Evolutionary conservation across 2,329 filamentous ascomycete genomes (phyloP), one percentile per base, ranked within the genome.

Genomic region (Coniochaeta sp.): DNA sequence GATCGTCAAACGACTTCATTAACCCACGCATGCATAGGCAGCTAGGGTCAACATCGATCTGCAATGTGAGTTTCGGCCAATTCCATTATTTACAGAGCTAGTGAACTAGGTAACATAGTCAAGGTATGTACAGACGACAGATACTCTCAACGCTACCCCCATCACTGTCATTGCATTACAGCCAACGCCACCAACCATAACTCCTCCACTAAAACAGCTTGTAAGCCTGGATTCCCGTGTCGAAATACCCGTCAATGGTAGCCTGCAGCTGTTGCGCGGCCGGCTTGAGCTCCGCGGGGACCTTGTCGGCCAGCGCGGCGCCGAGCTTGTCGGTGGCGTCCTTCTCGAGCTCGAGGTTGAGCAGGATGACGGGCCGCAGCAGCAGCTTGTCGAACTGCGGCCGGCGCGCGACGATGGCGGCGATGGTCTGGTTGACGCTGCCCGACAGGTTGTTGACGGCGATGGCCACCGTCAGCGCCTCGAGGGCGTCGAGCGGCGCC

Each of bases 381-480:
- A 77, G 58, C 6, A 79, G 65, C 42, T 68, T 68, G 63, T 79
- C 74, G 60, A 81, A 82, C 62, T 77, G 75, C 22, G 67, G 70
- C 68, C 79, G 79, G 30, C 71, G 66, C 12, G 60, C 65, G 61
- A 78, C 69, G 24, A 80, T 66, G n/a, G 70, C 69, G 8, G 67
- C 63, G 32, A 80, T 70, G 4, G 75, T 75, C 34, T 64, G 58
- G 63, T 77, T 72, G 62, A 79, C 75, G n/a, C 68, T 67, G 12
- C 54, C 59, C 52, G 72, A 69, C 28, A 81, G 72, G 8, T 68
- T 62, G 3, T 64, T 59, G 5, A 76, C 75, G 3, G 74, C 71
- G 19, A 63, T 58, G 59, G 75, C 77, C 6, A 81, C 72, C 47
- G 66, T 66, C 28, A 79, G 55, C 7, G 76, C 70, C 64, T 78